Evolutionary conservation across 2,329 filamentous ascomycete species (phyloP).

Genomic region (Xylaria hypoxylon): DNA sequence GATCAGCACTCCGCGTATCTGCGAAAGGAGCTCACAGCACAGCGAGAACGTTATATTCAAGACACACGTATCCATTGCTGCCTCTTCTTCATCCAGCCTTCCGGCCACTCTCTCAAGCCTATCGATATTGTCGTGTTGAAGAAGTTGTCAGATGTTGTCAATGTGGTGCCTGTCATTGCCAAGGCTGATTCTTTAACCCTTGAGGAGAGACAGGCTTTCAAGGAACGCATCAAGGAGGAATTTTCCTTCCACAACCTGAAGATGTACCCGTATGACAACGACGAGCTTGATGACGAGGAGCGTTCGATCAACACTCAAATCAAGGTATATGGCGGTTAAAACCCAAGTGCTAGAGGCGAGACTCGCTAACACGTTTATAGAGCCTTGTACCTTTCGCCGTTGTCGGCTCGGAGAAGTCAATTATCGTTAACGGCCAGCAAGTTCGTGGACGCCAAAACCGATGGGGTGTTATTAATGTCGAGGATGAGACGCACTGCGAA

Average conservation of each 20-base stretch:
- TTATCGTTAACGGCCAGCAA: slow-evolving; percentile 96
- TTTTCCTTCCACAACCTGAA: slow-evolving; percentile 99
- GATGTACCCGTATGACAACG: slow-evolving; percentile 99
- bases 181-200: slow-evolving; percentile 97
- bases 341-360: not conserved
- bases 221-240: slow-evolving; percentile 99
- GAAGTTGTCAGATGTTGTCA: slow-evolving; percentile 99
- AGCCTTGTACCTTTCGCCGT: slow-evolving; percentile 96
- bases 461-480: slow-evolving; percentile 99
- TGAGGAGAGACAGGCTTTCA: slow-evolving; percentile 95
- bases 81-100: slow-evolving; percentile 99
- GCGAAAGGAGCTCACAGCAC: slow-evolving; percentile 98
- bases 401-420: slow-evolving; percentile 97
- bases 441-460: slow-evolving; percentile 98
- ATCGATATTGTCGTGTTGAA: slow-evolving; percentile 99
- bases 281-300: slow-evolving; percentile 98
- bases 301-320: slow-evolving; percentile 92
- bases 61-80: slow-evolving; percentile 99
- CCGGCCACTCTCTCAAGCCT: slow-evolving; percentile 96
- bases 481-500: slow-evolving; percentile 99
- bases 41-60: slow-evolving; percentile 99
- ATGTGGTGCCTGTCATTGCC: slow-evolving; percentile 98
- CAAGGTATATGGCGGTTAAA: slow-evolving; percentile 72
- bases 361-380: slow-evolving; percentile 62
- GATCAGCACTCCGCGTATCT: slow-evolving; percentile 99